Percentiles rank a stretch among this genome's conserved stretches.
phyloP scores from a whole-genome alignment of 129 eudicot genomes.

The Flaveria trinervia region DNA sequence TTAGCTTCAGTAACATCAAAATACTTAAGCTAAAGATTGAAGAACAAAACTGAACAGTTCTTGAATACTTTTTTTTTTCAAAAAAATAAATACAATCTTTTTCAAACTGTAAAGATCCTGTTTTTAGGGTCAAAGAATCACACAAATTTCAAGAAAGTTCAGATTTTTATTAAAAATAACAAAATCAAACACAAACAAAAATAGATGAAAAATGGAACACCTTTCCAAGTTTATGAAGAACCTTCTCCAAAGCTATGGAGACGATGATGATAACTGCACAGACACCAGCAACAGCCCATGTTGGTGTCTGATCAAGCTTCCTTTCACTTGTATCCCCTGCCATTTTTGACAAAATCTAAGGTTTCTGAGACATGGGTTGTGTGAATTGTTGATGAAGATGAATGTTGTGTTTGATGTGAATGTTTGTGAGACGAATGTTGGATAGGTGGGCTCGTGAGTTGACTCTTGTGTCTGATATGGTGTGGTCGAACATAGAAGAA shows the following conservation, averaged over 20 bases:
- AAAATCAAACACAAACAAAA: neutral
- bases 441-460: neutral
- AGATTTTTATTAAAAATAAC: neutral
- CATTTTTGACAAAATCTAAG: conserved; percentile 29
- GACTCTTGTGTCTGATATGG: neutral
- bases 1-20: conserved; percentile 1
- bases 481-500: neutral
- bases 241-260: conserved; percentile 60
- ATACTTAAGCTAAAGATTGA: neutral
- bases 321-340: conserved; percentile 46
- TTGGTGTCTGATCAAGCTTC: conserved; percentile 74
- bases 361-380: neutral
- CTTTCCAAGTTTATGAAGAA: conserved; percentile 69
- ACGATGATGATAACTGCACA: conserved; percentile 72
- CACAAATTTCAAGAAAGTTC: neutral
- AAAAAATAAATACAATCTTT: neutral
- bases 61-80: too few species aligned
- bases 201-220: conserved; percentile 32
- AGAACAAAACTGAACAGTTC: neutral
- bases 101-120: neutral
- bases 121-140: neutral
- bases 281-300: conserved; percentile 96
- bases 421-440: neutral
- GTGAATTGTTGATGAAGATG: neutral
- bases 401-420: neutral